Base-by-base conservation (phyloP, 1,284 basidiomycete genomes). In the Tylopilus sp. region DNA sequence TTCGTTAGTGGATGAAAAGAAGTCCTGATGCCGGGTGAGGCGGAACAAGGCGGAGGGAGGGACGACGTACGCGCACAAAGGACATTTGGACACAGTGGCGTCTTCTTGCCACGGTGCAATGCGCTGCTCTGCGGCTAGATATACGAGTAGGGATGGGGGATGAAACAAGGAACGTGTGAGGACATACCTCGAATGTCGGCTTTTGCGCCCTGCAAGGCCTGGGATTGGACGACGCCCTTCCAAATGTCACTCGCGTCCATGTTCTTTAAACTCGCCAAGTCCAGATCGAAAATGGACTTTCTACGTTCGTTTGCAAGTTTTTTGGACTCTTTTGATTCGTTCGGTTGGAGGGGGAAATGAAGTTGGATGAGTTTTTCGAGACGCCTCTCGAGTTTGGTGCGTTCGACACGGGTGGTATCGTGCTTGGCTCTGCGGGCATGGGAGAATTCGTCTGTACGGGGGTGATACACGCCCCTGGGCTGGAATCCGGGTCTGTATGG, bases 21-120 rank as follows among this genome's bases (percentile, higher is more conserved):
- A 0, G 91, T 81, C 31, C 88, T 90, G 56, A 19, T 26, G 17
- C 40, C 20, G 39, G 35, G 42, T 55, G 33, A 49, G 52, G 39
- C 26, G 28, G 11, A 37, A 36, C 19, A 41, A 29, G 22, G 20
- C 10, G 25, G 7, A 28, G 28, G n/a, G 10, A 33, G 15, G 33
- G 19, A 24, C 1, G 15, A 80, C 89, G 68, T 68, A 92, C 92
- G 73, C 71, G 83, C 96, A 99, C 57, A 95, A 76, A 2, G 90
- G 87, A 74, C 95, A 98, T 51, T 85, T 84, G 29, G 81, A 82
- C 0, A 86, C 90, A 11, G 78, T 68, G 0, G 80, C 75, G 65
- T 98, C 96, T 35, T 90, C 86, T 69, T 98, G 86, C 96, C 96
- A 99, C 14, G 94, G 93, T 5, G 98, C 94, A 61, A 99, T 95